These are phyloP conservation scores for Fomes fomentarius DNA, from an alignment of 1,284 basidiomycete species.

Conservation along the genomic window DNA sequence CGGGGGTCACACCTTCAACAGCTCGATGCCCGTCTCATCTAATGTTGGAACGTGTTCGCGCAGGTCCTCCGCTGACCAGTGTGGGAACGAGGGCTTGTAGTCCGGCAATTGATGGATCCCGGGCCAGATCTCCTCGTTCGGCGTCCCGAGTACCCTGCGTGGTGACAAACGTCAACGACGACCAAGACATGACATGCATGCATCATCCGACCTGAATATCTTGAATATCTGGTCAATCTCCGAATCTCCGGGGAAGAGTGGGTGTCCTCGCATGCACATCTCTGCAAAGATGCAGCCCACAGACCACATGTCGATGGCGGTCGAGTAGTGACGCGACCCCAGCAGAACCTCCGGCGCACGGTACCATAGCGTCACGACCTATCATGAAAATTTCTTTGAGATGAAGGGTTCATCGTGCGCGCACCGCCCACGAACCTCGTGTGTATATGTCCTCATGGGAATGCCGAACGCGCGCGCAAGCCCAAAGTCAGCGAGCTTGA, in stretches of 20 bases:
- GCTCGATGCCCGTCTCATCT: slow-evolving; percentile 76
- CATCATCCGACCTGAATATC: slow-evolving; percentile 83
- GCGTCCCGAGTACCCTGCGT: slow-evolving; percentile 89
- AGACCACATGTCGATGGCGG: slow-evolving; percentile 98
- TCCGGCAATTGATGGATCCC: slow-evolving; percentile 90
- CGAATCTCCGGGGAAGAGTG: slow-evolving; percentile 97
- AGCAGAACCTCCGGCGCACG: slow-evolving; percentile 96
- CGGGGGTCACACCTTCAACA: slow-evolving; percentile 62
- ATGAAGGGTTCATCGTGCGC: not conserved
- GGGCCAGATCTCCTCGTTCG: slow-evolving; percentile 91
- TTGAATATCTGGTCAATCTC: slow-evolving; percentile 99
- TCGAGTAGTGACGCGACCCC: slow-evolving; percentile 94
- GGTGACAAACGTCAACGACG: not conserved
- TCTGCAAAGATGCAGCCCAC: slow-evolving; percentile 95
- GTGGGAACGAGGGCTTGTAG: slow-evolving; percentile 97
- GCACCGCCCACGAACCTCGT: slow-evolving; percentile 73
- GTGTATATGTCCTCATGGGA: slow-evolving; percentile 96
- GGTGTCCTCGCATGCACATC: slow-evolving; percentile 87
- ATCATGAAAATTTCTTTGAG: slow-evolving; percentile 1
- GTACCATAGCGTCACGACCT: slow-evolving; percentile 99
- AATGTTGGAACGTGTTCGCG: slow-evolving; percentile 66
- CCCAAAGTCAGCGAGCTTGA: slow-evolving; percentile 97
- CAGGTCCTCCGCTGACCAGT: slow-evolving; percentile 83
- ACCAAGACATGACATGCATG: not conserved
- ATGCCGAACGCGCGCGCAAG: slow-evolving; percentile 97